Base-by-base conservation (phyloP, 2,329 filamentous ascomycete species). In the Penicillium palitans region DNA sequence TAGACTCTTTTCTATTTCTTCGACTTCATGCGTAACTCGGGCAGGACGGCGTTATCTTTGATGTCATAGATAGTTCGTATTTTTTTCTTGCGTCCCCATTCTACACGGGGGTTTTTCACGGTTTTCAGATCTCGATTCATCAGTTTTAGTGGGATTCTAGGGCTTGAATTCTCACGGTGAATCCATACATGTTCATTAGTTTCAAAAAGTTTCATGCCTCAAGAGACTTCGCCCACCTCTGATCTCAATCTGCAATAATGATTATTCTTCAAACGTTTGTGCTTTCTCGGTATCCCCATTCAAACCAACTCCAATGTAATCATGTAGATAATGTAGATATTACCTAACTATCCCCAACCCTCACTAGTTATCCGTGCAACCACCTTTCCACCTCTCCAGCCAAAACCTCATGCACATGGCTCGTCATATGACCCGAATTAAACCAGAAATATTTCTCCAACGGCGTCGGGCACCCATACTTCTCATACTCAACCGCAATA, bases 381-480 rank as follows among this genome's bases (percentile, higher is more conserved):
- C 44, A 57, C 24, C 31, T 27, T 45, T 64, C 57, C 29, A 70
- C 46, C 45, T 61, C 64, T 25, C 58, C 63, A 0, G 76, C 75
- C 50, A 80, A 65, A 37, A 76, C 67, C 50, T 71, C 62, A 67
- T 81, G 79, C 1, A 75, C 70, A 42, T 73, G 69, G 49, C 70
- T 79, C 1, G 76, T 79, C 65, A 80, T 69, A 73, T 82, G 80
- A 1, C 79, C 79, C 6, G 72, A 74, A 61, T 81, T 77, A 52
- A 77, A 81, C 80, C 79, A 81, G 52, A 81, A 79, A 63, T 81
- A 81, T 40, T 75, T 71, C 6, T 73, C 62, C 52, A 80, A 61
- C 17, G 76, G 72, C 45, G 73, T 69, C 4, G 67, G 69, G 66
- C 80, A 82, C 4, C 78, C 79, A 69, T 82, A 81, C 21, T 70